Evolutionary conservation across 2,329 filamentous ascomycete species (phyloP).

Genomic region (Fusarium palustre): DNA sequence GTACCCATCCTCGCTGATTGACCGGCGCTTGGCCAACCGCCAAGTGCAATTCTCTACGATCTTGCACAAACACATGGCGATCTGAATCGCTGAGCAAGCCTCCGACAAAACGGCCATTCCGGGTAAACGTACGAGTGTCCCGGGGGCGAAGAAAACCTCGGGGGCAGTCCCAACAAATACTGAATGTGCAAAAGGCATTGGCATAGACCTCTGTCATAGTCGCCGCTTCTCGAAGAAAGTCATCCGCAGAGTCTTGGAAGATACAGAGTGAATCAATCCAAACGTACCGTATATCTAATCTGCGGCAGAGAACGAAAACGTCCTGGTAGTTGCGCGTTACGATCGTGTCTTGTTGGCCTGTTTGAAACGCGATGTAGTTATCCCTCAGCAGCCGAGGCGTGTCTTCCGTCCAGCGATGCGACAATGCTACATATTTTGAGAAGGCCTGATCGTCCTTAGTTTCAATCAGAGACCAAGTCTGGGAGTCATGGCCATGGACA

Average conservation of each 20-base stretch:
- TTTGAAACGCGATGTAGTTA: neutral
- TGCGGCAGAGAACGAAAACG: neutral
- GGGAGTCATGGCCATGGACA: accelerated
- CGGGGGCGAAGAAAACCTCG: neutral
- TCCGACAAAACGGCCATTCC: too few species aligned
- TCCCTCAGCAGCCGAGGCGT: accelerated
- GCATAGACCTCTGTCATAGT: slow-evolving; percentile 1
- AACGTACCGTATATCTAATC: neutral
- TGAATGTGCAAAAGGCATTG: slow-evolving; percentile 5
- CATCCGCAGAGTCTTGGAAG: neutral
- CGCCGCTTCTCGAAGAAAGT: neutral
- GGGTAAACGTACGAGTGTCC: neutral
- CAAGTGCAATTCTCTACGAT: too few species aligned
- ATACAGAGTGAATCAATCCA: slow-evolving; percentile 16
- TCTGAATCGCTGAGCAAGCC: too few species aligned
- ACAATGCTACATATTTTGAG: neutral
- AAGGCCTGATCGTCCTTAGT: accelerated
- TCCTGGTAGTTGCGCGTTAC: neutral
- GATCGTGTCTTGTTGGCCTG: neutral
- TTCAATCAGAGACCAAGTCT: neutral
- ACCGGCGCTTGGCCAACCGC: too few species aligned
- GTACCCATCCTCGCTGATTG: too few species aligned
- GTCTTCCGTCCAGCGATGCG: neutral
- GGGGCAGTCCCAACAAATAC: neutral
- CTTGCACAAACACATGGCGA: too few species aligned